A percentile compares a stretch with the other conserved stretches of the same genome.
Evolutionary conservation across 768 basidiomycete species (phyloP).

Genomic region (Auriculariales sp.): DNA sequence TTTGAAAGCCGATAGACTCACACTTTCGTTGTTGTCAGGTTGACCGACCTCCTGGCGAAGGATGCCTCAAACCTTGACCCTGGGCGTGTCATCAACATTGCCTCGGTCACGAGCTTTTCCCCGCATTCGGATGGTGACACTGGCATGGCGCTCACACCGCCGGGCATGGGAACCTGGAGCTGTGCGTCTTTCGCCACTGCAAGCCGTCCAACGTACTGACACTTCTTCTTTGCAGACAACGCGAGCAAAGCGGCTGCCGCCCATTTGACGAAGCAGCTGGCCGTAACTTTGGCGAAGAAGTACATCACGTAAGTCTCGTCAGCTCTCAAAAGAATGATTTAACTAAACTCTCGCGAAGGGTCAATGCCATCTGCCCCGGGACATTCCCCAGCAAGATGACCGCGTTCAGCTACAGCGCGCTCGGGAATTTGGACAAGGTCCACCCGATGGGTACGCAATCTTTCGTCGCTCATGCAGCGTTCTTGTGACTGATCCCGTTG

Average conservation of each 20-base stretch:
- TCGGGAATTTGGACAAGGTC: conserved; percentile 34
- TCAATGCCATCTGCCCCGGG: conserved; percentile 79
- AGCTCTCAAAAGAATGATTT: background rate
- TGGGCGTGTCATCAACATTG: conserved; percentile 70
- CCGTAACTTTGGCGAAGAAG: conserved; percentile 42
- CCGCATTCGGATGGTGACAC: conserved; percentile 31
- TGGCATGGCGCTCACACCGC: conserved; percentile 27
- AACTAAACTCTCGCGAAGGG: conserved; percentile 24
- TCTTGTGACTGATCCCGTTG: no score
- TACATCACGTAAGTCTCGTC: conserved; percentile 46
- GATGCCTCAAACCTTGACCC: conserved; percentile 49
- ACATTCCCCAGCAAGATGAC: conserved; percentile 82
- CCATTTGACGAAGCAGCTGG: conserved; percentile 62
- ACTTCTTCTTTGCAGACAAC: conserved; percentile 33
- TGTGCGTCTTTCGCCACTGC: conserved; percentile 35
- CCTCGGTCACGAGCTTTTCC: conserved; percentile 48
- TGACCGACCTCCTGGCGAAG: conserved; percentile 53
- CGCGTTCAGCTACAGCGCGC: conserved; percentile 43
- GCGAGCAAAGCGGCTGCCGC: conserved; percentile 81
- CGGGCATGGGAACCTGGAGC: conserved; percentile 58
- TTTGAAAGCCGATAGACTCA: background rate
- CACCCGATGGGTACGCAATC: conserved; percentile 50
- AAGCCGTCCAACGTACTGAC: background rate
- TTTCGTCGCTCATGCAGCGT: background rate
- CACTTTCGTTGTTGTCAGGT: no score